Conservation (phyloP, 1,284 basidiomycete species). For the Cystobasidiaceae sp. region DNA sequence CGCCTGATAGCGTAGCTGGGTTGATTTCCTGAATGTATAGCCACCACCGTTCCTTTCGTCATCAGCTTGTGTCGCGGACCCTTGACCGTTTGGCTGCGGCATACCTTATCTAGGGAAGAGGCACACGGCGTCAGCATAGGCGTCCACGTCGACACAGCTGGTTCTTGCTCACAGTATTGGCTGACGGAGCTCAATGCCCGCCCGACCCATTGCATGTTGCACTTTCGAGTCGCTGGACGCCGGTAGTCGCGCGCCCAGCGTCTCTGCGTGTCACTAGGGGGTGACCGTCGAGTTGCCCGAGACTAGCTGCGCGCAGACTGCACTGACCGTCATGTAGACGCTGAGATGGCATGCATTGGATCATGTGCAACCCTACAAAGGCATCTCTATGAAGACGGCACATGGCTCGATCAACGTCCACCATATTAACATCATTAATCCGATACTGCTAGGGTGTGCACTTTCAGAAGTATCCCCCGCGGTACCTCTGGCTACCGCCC, state of each 20-base stretch:
- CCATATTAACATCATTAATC: no score
- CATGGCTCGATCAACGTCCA: no score
- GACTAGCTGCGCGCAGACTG: no score
- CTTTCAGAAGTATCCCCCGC: constrained; percentile 1
- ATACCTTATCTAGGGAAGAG: constrained; percentile 5
- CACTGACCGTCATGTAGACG: no score
- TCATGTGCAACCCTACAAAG: no score
- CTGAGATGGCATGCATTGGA: no score
- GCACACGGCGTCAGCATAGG: neutral
- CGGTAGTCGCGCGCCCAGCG: no score
- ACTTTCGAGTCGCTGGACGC: no score
- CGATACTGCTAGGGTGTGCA: neutral
- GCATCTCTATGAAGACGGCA: no score
- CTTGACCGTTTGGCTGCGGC: neutral
- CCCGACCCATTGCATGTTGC: constrained; percentile 36
- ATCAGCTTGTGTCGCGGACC: neutral
- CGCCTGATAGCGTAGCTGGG: constrained; percentile 87
- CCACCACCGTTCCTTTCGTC: neutral
- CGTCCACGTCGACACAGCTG: neutral
- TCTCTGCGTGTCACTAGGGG: no score
- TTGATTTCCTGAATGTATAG: constrained; percentile 56
- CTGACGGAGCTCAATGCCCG: constrained; percentile 37
- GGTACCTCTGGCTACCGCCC: constrained; percentile 3
- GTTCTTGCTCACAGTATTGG: constrained; percentile 32
- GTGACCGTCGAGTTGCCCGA: no score